These are phyloP conservation scores for Podaxis sp. DNA, from an alignment of 768 basidiomycete species.

Conservation along the genomic window DNA sequence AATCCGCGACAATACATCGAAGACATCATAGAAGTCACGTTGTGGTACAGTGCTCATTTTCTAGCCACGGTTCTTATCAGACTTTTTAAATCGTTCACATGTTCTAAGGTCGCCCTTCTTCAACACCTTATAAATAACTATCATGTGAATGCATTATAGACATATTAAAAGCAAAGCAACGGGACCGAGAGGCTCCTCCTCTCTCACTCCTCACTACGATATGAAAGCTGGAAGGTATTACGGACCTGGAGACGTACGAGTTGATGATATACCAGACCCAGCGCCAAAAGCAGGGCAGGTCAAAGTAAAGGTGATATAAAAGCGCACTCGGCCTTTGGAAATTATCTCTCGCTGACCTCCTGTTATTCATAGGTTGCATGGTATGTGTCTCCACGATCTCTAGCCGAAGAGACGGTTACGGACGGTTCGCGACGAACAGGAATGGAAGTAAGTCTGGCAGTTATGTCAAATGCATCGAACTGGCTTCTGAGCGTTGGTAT, in stretches of 20 bases:
- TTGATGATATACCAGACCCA: slow-evolving; percentile 45
- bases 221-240: slow-evolving; percentile 51
- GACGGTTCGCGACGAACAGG: slow-evolving; percentile 19
- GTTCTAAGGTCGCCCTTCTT: background rate
- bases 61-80: background rate
- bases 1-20: too few species aligned
- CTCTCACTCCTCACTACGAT: background rate
- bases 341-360: background rate
- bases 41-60: background rate
- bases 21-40: background rate
- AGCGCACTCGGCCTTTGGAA: background rate
- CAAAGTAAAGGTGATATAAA: slow-evolving; percentile 40
- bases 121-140: background rate
- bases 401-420: background rate
- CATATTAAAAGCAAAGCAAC: background rate
- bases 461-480: background rate
- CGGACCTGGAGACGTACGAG: slow-evolving; percentile 40
- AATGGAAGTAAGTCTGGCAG: slow-evolving; percentile 28
- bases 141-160: background rate
- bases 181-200: background rate
- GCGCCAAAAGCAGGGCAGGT: slow-evolving; percentile 35
- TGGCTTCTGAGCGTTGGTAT: background rate
- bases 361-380: background rate
- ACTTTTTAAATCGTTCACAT: background rate
- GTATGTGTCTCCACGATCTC: background rate